Percentiles rank a stretch among this genome's conserved stretches.
Conservation (phyloP, 225 moss, liverwort and hornwort genomes). For the Straminergon stramineum region DNA sequence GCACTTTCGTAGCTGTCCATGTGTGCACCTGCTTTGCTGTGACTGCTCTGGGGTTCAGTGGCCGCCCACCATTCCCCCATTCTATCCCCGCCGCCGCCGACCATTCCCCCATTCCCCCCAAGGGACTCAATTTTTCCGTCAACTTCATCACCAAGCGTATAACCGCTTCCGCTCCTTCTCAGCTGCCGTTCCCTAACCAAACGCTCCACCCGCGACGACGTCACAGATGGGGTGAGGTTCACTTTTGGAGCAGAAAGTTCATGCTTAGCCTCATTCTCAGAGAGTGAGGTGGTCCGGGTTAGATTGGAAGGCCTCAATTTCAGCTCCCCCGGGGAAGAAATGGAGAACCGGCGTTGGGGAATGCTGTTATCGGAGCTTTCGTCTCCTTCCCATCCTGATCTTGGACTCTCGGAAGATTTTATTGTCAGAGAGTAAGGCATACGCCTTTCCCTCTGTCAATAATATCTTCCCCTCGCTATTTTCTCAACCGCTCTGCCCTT, state of each 20-base stretch:
- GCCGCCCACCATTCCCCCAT: constrained; percentile 37
- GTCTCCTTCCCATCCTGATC: constrained; percentile 50
- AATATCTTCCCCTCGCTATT: not conserved
- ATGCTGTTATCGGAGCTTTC: constrained; percentile 27
- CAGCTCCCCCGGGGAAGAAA: constrained; percentile 32
- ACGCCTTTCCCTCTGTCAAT: constrained; percentile 41
- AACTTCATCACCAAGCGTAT: constrained; percentile 45
- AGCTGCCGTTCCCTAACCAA: constrained; percentile 69
- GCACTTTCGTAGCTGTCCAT: constrained; percentile 35
- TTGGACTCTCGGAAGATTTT: constrained; percentile 28
- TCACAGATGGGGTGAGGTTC: constrained; percentile 32
- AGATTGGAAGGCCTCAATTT: constrained; percentile 26
- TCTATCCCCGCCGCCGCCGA: constrained; percentile 31
- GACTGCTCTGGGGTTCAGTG: constrained; percentile 35
- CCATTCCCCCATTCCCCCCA: constrained; percentile 61
- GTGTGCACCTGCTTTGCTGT: constrained; percentile 24
- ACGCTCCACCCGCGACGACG: constrained; percentile 74
- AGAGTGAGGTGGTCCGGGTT: constrained; percentile 27
- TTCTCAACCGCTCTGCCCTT: constrained; percentile 5
- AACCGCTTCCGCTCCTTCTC: constrained; percentile 36
- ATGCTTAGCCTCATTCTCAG: constrained; percentile 28
- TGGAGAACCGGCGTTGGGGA: constrained; percentile 23
- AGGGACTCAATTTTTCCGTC: constrained; percentile 31
- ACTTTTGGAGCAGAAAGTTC: constrained; percentile 34
- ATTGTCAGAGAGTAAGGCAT: constrained; percentile 53